Conservation (phyloP, 1,139 yeast species). For the Protomyces macrosporus region DNA sequence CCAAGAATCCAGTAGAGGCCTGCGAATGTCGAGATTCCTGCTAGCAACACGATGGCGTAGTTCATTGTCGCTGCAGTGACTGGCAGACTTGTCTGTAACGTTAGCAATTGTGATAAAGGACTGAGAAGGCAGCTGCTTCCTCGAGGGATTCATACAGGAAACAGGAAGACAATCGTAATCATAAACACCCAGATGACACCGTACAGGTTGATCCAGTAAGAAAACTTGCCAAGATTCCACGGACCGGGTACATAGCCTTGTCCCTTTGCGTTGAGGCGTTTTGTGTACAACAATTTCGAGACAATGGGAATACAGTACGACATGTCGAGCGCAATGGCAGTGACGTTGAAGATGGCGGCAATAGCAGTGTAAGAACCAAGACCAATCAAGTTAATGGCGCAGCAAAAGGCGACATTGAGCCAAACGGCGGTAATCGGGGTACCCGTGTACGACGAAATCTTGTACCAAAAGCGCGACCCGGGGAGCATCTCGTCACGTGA, state of each 20-base stretch:
- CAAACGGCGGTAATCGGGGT: conserved; percentile 28
- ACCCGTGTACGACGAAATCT: conserved; percentile 20
- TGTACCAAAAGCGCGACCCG: conserved; percentile 41
- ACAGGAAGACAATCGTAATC: conserved; percentile 43
- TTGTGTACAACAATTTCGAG: conserved; percentile 34
- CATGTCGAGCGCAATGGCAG: conserved; percentile 56
- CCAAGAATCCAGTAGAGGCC: conserved; percentile 35
- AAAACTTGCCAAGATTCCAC: conserved; percentile 52
- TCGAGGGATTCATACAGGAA: conserved; percentile 28
- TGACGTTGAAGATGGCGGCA: conserved; percentile 53
- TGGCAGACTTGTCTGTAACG: conserved; percentile 18
- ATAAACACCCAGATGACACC: conserved; percentile 42
- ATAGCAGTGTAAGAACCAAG: conserved; percentile 59
- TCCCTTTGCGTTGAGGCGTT: conserved; percentile 42
- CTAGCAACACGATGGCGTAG: conserved; percentile 52
- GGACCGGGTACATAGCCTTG: conserved; percentile 51
- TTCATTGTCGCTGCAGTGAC: conserved; percentile 45
- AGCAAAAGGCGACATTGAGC: conserved; percentile 26
- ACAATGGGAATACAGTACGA: conserved; percentile 54
- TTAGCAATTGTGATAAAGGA: no score
- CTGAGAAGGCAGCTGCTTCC: no score
- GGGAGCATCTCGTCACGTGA: conserved; percentile 89
- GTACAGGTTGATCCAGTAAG: conserved; percentile 41
- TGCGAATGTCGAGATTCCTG: conserved; percentile 23
- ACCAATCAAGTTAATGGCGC: conserved; percentile 48